Base-by-base conservation (phyloP, 345 rosid genomes). In the Bruguiera sexangula region DNA sequence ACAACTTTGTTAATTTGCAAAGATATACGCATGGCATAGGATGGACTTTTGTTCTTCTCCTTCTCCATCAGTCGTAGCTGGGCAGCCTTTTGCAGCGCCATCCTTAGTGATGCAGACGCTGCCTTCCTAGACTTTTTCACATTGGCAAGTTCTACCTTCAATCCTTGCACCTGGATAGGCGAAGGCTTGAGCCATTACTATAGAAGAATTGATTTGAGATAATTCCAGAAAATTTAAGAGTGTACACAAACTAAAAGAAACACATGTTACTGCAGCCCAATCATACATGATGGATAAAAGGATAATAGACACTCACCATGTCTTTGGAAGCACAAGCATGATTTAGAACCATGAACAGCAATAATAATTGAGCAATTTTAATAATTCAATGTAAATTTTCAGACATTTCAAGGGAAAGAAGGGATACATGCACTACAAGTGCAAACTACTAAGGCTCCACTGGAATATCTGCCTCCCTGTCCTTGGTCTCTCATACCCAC, bases 21-120 rank as follows among this genome's bases (percentile, higher is more conserved):
- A 51, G 97, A 90, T 72, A 95, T 88, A 54, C 94, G 96, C 99
- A 95, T 95, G 58, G 99, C 99, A 85, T 81, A 92, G 24, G 99
- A 95, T 60, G 99, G 98, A 67, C 99, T 89, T 85, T 92, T 95
- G 81, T 87, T 95, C 76, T 94, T 94, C 79, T 95, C 98, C 84
- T 95, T 95, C 85, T 90, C 98, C 97, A 79, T 89, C 62, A 95
- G 61, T 53, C 96, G 86, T 67, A 83, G 78, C 78, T 95, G 97
- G 65, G 98, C 99, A 63, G 99, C 97, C 67, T 90, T 89, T 83
- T 95, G 98, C 72, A 95, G 77, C 36, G 91, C 91, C 74, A 71
- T 75, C 77, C 99, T 81, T 73, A 95, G 81, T 36, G 89, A 88
- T 60, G 79, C 80, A 76, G 94, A 95, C 75, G 98, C 96, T 13